Evolutionary conservation across 768 basidiomycete species (phyloP).

Genomic region (Phylloporus scabripes): DNA sequence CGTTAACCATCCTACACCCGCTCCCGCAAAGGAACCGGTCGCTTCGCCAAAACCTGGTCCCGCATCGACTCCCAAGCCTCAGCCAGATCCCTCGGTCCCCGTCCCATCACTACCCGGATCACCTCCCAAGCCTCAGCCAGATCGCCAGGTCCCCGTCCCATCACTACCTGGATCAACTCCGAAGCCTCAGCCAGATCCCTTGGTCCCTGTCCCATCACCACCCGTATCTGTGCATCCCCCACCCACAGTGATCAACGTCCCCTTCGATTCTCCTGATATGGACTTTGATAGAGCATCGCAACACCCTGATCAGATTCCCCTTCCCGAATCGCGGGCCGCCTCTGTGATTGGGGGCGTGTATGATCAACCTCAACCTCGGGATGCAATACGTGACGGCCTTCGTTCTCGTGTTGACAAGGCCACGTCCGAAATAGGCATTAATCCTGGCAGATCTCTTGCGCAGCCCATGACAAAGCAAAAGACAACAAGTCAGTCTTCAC

Average conservation of each 20-base stretch:
- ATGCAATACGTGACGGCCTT: constrained; percentile 9
- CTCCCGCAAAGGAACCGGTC: constrained; percentile 5
- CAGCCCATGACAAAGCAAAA: constrained; percentile 3
- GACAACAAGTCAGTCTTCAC: not conserved
- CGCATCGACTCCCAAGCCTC: constrained; percentile 3
- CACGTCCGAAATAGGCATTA: constrained; percentile 22
- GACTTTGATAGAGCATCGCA: constrained; percentile 4
- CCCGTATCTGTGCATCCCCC: constrained; percentile 11
- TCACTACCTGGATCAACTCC: constrained; percentile 4
- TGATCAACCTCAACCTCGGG: constrained; percentile 21
- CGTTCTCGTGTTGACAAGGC: constrained; percentile 14
- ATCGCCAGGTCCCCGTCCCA: not conserved
- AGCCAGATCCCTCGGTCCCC: not conserved
- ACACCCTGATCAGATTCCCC: constrained; percentile 19
- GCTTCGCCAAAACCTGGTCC: constrained; percentile 4
- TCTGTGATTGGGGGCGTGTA: constrained; percentile 26
- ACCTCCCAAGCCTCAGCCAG: not conserved
- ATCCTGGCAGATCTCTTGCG: constrained; percentile 4
- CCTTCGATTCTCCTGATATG: constrained; percentile 17
- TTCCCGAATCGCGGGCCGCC: constrained; percentile 28
- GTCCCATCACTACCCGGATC: constrained; percentile 3
- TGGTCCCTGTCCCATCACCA: constrained; percentile 5
- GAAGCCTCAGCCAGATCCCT: not conserved
- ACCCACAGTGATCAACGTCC: constrained; percentile 8
- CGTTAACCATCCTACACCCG: constrained; percentile 8